Percentiles rank a stretch among this genome's conserved stretches.
phyloP scores from a whole-genome alignment of 2,329 filamentous ascomycete genomes.

The Epichloe glyceriae region DNA sequence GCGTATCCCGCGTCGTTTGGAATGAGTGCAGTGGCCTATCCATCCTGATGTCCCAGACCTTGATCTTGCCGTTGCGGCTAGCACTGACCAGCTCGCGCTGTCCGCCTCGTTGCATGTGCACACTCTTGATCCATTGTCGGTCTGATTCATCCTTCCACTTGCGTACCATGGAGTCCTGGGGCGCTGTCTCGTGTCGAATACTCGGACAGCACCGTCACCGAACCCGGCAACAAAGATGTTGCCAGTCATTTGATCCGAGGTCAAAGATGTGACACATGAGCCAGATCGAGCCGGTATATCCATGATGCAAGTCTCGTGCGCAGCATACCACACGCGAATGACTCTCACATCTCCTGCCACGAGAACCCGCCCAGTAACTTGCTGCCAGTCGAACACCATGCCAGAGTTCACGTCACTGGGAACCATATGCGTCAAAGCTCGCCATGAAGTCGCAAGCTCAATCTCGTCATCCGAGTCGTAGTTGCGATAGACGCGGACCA shows the following conservation, averaged over 20 bases:
- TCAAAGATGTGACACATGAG: conserved; percentile 89
- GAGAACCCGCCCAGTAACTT: conserved; percentile 88
- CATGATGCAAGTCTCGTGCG: conserved; percentile 79
- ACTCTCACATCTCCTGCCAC: conserved; percentile 93
- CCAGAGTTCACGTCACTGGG: conserved; percentile 90
- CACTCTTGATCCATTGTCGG: conserved; percentile 86
- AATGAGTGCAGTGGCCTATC: conserved; percentile 63
- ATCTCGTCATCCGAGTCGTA: conserved; percentile 69
- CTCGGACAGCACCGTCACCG: conserved; percentile 84
- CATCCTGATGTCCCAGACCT: conserved; percentile 91
- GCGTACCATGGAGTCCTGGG: conserved; percentile 83
- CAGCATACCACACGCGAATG: conserved; percentile 92
- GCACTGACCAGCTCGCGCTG: conserved; percentile 83
- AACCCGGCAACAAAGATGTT: conserved; percentile 95
- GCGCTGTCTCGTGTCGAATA: conserved; percentile 79
- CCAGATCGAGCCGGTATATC: conserved; percentile 92
- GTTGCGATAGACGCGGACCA: conserved; percentile 83
- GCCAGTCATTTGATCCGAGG: conserved; percentile 94
- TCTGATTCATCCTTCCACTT: conserved; percentile 86
- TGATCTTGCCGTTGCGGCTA: conserved; percentile 84
- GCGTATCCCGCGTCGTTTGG: conserved; percentile 60
- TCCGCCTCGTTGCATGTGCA: conserved; percentile 92
- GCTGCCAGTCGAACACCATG: conserved; percentile 97
- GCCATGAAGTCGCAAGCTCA: conserved; percentile 81
- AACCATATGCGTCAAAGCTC: conserved; percentile 84